Evolutionary conservation across 2,329 filamentous ascomycete genomes (phyloP).

Genomic region (Calcarisporium arbuscula): DNA sequence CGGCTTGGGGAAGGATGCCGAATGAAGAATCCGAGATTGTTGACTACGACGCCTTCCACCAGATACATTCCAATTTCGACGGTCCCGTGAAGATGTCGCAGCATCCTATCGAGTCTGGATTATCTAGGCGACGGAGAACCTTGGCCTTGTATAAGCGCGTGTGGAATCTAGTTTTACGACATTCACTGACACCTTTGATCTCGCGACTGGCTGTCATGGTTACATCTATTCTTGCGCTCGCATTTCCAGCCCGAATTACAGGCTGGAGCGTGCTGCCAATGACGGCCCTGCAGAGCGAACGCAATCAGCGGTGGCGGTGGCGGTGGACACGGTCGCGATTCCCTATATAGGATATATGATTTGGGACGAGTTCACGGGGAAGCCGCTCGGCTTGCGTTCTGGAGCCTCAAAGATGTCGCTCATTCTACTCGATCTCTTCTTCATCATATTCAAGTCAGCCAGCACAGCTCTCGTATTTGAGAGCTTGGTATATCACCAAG

Average conservation of each 20-base stretch:
- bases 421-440: constrained; percentile 86
- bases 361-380: constrained; percentile 92
- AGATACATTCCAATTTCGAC: constrained; percentile 43
- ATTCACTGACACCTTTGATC: constrained; percentile 77
- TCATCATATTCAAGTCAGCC: constrained; percentile 95
- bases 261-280: constrained; percentile 43
- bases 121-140: constrained; percentile 23
- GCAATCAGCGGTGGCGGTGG: constrained; percentile 81
- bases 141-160: constrained; percentile 45
- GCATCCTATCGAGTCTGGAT: constrained; percentile 19
- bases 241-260: constrained; percentile 70
- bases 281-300: constrained; percentile 50
- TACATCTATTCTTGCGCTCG: constrained; percentile 77
- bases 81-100: constrained; percentile 26
- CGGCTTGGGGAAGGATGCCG: constrained; percentile 40
- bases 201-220: constrained; percentile 77
- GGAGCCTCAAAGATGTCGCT: constrained; percentile 82
- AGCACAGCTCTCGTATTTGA: constrained; percentile 88
- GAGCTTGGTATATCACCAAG: constrained; percentile 58
- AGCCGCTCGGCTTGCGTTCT: constrained; percentile 80
- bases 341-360: constrained; percentile 92
- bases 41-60: constrained; percentile 35
- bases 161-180: constrained; percentile 65
- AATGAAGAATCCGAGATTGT: constrained; percentile 44
- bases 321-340: constrained; percentile 82